phyloP scores from a whole-genome alignment of 371 early-diverging fungal genomes.

The Ecytonucleospora hepatopenaei region DNA sequence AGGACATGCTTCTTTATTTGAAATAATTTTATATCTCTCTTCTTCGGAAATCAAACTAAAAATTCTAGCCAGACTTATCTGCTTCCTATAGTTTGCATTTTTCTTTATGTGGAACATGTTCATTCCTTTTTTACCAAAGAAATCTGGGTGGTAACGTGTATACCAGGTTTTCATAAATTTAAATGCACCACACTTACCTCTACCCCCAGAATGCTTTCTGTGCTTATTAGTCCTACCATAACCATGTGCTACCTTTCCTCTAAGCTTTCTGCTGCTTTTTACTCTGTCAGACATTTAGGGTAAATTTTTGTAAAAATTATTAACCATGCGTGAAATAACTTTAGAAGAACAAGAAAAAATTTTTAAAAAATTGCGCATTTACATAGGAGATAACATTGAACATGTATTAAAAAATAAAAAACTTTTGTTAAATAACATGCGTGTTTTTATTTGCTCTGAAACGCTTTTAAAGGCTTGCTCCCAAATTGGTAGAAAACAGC shows the following conservation, averaged over 20 bases:
- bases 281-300: background rate
- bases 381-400: constrained; percentile 47
- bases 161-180: constrained; percentile 98
- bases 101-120: constrained; percentile 88
- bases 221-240: constrained; percentile 73
- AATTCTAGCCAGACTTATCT: constrained; percentile 78
- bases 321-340: constrained; percentile 52
- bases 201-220: constrained; percentile 99
- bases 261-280: constrained; percentile 52
- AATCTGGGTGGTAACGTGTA: constrained; percentile 99
- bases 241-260: constrained; percentile 58
- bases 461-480: constrained; percentile 36
- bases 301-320: constrained; percentile 22
- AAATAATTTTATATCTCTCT: constrained; percentile 68
- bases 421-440: constrained; percentile 41
- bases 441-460: constrained; percentile 39
- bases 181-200: constrained; percentile 96
- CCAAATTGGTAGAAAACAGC: constrained; percentile 60
- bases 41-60: constrained; percentile 82
- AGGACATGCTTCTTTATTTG: constrained; percentile 67
- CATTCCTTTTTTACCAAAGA: constrained; percentile 99
- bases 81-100: constrained; percentile 71
- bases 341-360: constrained; percentile 51
- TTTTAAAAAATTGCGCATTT: constrained; percentile 45
- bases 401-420: constrained; percentile 40